Conservation (phyloP, 2,329 filamentous ascomycete species). For the Fusarium tanahbumbuense region DNA sequence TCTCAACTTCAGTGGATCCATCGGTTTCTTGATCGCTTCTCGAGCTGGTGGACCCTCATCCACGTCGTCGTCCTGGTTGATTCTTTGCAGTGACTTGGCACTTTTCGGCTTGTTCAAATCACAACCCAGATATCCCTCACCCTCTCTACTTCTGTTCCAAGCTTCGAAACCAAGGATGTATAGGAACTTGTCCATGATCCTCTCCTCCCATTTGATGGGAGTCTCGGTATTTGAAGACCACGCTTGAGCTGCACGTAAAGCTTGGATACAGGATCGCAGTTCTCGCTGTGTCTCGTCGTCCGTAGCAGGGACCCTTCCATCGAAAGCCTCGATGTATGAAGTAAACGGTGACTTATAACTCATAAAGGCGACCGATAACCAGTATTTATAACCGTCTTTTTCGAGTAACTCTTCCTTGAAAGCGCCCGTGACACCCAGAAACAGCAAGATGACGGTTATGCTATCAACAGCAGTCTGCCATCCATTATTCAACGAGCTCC, state of each 20-base stretch:
- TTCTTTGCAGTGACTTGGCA: background rate
- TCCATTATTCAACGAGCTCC: background rate
- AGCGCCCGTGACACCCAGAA: background rate
- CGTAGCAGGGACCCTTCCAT: rapidly evolving
- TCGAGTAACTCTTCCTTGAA: background rate
- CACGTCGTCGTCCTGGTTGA: rapidly evolving
- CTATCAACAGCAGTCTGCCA: background rate
- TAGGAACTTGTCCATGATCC: background rate
- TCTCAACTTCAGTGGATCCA: background rate
- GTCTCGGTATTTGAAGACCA: background rate
- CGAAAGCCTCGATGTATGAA: background rate
- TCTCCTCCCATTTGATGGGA: background rate
- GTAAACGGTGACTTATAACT: background rate
- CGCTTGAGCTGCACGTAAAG: background rate
- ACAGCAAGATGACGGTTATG: background rate
- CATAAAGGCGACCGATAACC: background rate
- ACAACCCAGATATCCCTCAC: background rate
- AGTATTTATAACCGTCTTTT: background rate
- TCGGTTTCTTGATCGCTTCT: rapidly evolving
- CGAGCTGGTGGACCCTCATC: rapidly evolving
- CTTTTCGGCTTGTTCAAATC: conserved; percentile 2
- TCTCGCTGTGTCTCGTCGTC: background rate
- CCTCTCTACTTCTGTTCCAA: conserved; percentile 8
- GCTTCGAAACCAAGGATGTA: conserved; percentile 2
- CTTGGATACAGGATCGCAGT: background rate